Evolutionary conservation across 2,329 filamentous ascomycete genomes (phyloP), one percentile per base, ranked within the genome.

Genomic region (Diatrype stigma): DNA sequence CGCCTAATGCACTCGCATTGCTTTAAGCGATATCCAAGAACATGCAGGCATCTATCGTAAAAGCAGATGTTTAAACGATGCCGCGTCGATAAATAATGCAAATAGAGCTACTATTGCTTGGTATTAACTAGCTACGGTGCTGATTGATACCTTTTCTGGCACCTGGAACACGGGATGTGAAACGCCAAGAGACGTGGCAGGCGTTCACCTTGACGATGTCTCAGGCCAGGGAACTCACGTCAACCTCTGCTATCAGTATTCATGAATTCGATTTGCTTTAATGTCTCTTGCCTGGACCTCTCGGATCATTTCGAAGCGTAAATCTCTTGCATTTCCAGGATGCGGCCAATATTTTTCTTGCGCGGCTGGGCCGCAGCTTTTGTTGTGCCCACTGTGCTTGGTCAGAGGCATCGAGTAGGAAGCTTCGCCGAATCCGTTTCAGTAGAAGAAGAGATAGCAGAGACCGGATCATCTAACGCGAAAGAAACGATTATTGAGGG

Each of bases 1-100:
- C 71, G 12, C 69, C 71, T 6, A 72, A 72, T 56, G 67, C 65
- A 2, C 62, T 72, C 19, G 69, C 69, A 35, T 66, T 72, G 23
- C 63, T 71, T 21, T 72, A 62, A 40, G 37, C 1, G 2, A 40
- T 12, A 40, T 40, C 16, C 16, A 37, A 17, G 17, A n/a, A 40
- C 12, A 40, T 22, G 17, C 26, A 30, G 26, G 26, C 26, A 30
- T 6, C n/a, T n/a, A n/a, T n/a, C n/a, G 26, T 6, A 30, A 30
- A 30, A 10, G 10, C 5, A 30, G 10, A 10, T 30, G 26, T 6
- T 30, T 10, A 30, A 30, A 6, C 26, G 10, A 30, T 10, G 10
- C 10, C 10, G 5, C 5, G 10, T 30, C 5, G 5, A 30, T 6
- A 30, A 30, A 30, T 30, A 30, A 30, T n/a, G n/a, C n/a, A n/a